Base-by-base conservation (phyloP, 2,329 filamentous ascomycete species). In the Epichloe scottii region DNA sequence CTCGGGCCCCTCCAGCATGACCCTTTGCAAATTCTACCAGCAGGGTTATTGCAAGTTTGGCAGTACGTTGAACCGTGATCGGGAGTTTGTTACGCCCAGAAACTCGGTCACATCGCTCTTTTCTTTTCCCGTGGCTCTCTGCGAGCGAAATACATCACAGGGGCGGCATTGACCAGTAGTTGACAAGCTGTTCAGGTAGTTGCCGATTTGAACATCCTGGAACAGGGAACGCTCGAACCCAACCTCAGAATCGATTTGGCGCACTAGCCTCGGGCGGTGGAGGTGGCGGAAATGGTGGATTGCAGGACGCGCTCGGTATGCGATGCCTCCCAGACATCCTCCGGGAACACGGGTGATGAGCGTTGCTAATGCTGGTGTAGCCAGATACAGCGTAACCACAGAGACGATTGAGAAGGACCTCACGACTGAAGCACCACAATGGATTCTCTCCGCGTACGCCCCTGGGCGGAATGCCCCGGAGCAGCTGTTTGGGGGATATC, bases 371-470 rank as follows among this genome's bases (percentile, higher is more conserved):
- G 11, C 48, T 43, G 10, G 10, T 44, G 52, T 49, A 61, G 58
- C 47, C 53, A 66, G 71, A 4, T 79, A 80, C 62, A 73, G 67
- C 43, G 66, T 89, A 40, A 77, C 69, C n/a, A 68, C 69, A 41
- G 78, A 79, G 0, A 69, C 68, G 2, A 84, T 94, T 58, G 75
- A 76, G 54, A 68, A 69, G 49, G 89, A 94, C 62, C 72, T 94
- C 44, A 78, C 75, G 0, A 73, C 75, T 21, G 87, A 93, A 54
- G 76, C 78, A 8, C 91, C 91, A 17, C 70, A 79, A 73, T 97
- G 90, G 86, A 84, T 93, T 4, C 76, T 96, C 23, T 95, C 90
- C 1, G 78, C 85, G 21, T 97, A 95, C 66, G 87, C 83, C 0
- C 89, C 90, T 0, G 85, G 85, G 4, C 77, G 73, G 59, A 79